Evolutionary conservation across 1,284 basidiomycete genomes (phyloP), one percentile per base, ranked within the genome.

Genomic region (Cutaneotrichosporon dermatis): DNA sequence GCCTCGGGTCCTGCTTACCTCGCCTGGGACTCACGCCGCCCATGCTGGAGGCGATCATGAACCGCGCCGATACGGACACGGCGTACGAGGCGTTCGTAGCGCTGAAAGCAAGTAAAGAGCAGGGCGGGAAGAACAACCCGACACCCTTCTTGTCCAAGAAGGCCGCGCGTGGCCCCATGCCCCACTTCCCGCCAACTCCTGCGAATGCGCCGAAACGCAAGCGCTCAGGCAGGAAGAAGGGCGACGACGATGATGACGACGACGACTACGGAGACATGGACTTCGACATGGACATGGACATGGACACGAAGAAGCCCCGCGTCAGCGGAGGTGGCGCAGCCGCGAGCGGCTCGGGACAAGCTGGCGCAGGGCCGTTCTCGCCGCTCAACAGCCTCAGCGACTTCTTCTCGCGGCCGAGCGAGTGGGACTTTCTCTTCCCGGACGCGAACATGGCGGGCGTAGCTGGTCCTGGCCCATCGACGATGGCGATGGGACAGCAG

Each of bases 61-160:
- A 88, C 76, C 86, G 86, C 68, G 85, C 88, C 2, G 91, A 94
- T 77, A 92, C 90, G 0, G 91, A 94, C 73, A 92, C 90, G 1
- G 91, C 90, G 35, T 91, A 88, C 82, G 90, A 93, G 71, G 88
- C 89, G 51, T 92, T 88, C 69, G 85, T 90, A 63, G 67, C 73
- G 4, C 69, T 79, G 45, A 77, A 83, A 37, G 76, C 72, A 35
- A 69, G 69, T 11, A 68, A 66, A 46, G 71, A 25, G 25, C 25
- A 75, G 49, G 58, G 69, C 54, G 45, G 16, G 43, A 55, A 49
- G 54, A 45, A 48, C 41, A 50, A 44, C 44, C 39, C 37, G 41
- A 39, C n/a, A 7, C 10, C 37, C 37, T 33, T 33, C 39, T 39
- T 41, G 15, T 36, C 53, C 7, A 55, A 55, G 45, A 59, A 54